These are phyloP conservation scores for Rosa rugosa DNA, from an alignment of 306 rosid species.

Conservation along the genomic window DNA sequence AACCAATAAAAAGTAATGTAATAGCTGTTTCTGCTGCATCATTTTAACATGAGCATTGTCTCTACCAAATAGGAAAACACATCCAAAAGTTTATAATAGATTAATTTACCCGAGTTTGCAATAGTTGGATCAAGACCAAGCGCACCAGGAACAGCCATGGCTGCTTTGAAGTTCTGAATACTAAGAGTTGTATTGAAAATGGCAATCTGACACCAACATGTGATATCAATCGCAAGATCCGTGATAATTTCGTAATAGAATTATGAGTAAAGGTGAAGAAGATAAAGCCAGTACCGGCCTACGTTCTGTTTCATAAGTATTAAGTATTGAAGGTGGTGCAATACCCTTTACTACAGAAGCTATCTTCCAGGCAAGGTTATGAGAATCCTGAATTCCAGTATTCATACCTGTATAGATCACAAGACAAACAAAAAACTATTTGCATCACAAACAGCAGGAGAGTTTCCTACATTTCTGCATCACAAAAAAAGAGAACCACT, in stretches of 20 bases:
- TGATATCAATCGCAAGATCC: slow-evolving; percentile 15
- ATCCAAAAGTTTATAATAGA: slow-evolving; percentile 18
- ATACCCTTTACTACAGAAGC: slow-evolving; percentile 75
- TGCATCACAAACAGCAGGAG: slow-evolving; percentile 10
- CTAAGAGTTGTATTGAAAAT: slow-evolving; percentile 78
- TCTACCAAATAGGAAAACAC: slow-evolving; percentile 16
- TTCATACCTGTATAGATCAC: slow-evolving; percentile 81
- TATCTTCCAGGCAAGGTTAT: slow-evolving; percentile 97
- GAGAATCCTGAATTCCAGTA: slow-evolving; percentile 96
- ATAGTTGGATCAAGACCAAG: slow-evolving; percentile 88
- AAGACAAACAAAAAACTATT: background rate
- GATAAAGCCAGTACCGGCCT: slow-evolving; percentile 65
- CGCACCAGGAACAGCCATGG: slow-evolving; percentile 91
- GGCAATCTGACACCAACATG: slow-evolving; percentile 57
- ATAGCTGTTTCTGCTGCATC: background rate
- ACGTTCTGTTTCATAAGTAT: slow-evolving; percentile 80
- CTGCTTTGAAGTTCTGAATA: slow-evolving; percentile 79
- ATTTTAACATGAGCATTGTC: background rate
- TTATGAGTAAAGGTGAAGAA: slow-evolving; percentile 12
- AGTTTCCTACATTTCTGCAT: slow-evolving; percentile 19
- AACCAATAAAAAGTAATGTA: slow-evolving; percentile 22
- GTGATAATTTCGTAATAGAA: slow-evolving; percentile 20
- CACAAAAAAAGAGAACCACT: slow-evolving; percentile 34
- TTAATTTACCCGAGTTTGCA: slow-evolving; percentile 75
- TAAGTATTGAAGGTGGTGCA: slow-evolving; percentile 67